Percentiles rank a stretch among this genome's conserved stretches.
These are phyloP conservation scores for Juglanconis juglandina DNA, from an alignment of 2,329 filamentous ascomycete species.

Conservation along the genomic window DNA sequence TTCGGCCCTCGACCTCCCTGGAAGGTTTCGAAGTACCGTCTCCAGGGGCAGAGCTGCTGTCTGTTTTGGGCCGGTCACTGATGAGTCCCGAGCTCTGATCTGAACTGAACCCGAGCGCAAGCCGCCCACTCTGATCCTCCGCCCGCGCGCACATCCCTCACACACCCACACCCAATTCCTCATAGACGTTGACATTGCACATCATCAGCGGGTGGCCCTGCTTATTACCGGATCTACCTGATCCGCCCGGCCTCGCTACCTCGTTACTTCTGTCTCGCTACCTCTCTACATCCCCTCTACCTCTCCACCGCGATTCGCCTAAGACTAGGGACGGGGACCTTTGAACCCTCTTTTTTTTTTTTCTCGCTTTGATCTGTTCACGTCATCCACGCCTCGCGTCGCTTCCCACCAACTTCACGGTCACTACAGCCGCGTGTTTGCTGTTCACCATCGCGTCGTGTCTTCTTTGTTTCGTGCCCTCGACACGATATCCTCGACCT, in stretches of 20 bases:
- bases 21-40: constrained; percentile 1
- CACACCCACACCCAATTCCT: background rate
- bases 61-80: background rate
- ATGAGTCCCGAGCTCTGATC: background rate
- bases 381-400: constrained; percentile 17
- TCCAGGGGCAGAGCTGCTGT: background rate
- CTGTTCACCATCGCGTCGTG: background rate
- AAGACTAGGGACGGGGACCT: constrained; percentile 8
- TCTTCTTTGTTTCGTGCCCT: constrained; percentile 6
- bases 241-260: constrained; percentile 8
- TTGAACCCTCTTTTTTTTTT: background rate
- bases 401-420: constrained; percentile 1
- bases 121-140: constrained; percentile 1
- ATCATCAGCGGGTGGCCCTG: background rate
- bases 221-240: constrained; percentile 4
- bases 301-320: background rate
- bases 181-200: background rate
- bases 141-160: background rate
- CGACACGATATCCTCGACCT: constrained; percentile 9
- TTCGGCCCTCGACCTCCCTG: background rate
- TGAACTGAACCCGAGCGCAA: background rate
- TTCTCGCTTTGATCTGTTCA: constrained; percentile 6
- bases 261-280: constrained; percentile 12
- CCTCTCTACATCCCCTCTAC: constrained; percentile 10
- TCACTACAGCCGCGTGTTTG: constrained; percentile 1